These are phyloP conservation scores for Oryza rufipogon DNA, from an alignment of 176 grass and related monocot genomes.

Conservation along the genomic window DNA sequence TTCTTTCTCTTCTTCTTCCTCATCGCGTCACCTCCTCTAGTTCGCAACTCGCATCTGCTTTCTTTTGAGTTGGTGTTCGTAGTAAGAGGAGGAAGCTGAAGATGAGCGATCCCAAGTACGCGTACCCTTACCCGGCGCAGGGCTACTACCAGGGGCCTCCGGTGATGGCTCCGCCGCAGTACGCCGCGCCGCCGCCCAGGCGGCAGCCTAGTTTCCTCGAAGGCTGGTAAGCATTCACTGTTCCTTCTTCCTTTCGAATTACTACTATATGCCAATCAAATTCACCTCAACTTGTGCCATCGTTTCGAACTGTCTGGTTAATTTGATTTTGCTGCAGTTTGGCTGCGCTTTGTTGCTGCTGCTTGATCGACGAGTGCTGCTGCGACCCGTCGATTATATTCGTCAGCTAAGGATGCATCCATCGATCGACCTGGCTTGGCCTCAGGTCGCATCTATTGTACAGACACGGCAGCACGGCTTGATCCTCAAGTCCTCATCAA, in stretches of 20 bases:
- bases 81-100: neutral
- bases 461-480: neutral
- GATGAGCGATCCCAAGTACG: slow-evolving; percentile 91
- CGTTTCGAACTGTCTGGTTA: neutral
- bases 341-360: slow-evolving; percentile 77
- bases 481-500: neutral
- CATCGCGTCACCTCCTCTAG: neutral
- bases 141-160: slow-evolving; percentile 70
- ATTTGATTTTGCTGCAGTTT: slow-evolving; percentile 43
- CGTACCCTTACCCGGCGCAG: slow-evolving; percentile 80
- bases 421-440: neutral
- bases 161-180: slow-evolving; percentile 91
- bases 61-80: neutral
- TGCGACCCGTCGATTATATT: slow-evolving; percentile 76
- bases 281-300: too few relatives aligned
- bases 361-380: slow-evolving; percentile 80
- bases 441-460: neutral
- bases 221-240: slow-evolving; percentile 54
- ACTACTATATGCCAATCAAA: too few relatives aligned
- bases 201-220: slow-evolving; percentile 58
- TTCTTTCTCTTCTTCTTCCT: neutral
- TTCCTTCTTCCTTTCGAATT: too few relatives aligned
- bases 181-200: slow-evolving; percentile 59
- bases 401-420: neutral
- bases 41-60: neutral